Evolutionary conservation across 2,329 filamentous ascomycete genomes (phyloP).

Genomic region (Harringtonia aguacate): DNA sequence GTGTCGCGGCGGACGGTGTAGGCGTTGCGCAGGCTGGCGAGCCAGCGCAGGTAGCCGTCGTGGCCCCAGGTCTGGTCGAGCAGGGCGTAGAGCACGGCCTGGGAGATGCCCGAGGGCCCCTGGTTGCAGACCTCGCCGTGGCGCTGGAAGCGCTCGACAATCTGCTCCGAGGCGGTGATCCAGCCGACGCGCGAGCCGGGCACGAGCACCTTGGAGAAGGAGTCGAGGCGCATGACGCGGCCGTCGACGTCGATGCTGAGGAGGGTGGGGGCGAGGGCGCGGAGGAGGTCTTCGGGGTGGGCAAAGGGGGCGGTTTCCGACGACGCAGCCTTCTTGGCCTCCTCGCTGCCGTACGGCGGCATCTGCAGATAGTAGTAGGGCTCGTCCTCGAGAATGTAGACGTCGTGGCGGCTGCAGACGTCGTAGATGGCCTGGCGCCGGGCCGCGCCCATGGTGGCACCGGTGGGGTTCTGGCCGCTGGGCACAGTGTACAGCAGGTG

Average conservation of each 20-base stretch:
- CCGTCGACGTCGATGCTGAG: conserved; percentile 78
- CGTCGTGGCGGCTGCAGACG: conserved; percentile 71
- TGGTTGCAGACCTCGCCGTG: conserved; percentile 80
- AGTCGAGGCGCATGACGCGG: conserved; percentile 82
- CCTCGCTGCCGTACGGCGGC: conserved; percentile 61
- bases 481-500: conserved; percentile 50
- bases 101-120: conserved; percentile 74
- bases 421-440: conserved; percentile 64
- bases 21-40: conserved; percentile 68
- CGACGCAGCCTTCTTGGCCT: too few relatives aligned
- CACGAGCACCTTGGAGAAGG: conserved; percentile 83
- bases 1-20: conserved; percentile 73
- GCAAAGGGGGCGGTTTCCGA: not conserved
- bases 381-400: conserved; percentile 85
- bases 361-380: conserved; percentile 93
- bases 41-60: conserved; percentile 77
- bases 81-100: conserved; percentile 77
- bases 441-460: conserved; percentile 62
- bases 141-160: conserved; percentile 71
- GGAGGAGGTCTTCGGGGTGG: conserved; percentile 54
- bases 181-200: conserved; percentile 78
- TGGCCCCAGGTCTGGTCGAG: conserved; percentile 85
- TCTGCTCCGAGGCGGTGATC: conserved; percentile 78
- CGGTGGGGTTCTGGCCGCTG: conserved; percentile 85
- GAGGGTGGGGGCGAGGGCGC: conserved; percentile 60